Evolutionary conservation across 805 yeast genomes (phyloP).

Genomic region (Torulaspora indica): DNA sequence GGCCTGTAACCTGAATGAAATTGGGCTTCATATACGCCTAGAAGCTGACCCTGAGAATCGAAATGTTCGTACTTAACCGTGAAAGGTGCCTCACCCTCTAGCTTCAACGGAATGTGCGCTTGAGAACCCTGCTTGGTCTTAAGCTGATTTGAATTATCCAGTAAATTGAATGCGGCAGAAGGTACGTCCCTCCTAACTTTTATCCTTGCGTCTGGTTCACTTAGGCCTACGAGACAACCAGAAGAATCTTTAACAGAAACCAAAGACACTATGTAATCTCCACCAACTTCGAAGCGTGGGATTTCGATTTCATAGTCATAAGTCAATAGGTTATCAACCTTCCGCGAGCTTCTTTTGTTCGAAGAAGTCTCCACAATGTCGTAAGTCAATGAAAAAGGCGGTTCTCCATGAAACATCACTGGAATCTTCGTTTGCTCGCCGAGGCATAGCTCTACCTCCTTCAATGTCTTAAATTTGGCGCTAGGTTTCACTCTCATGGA

Average conservation of each 20-base stretch:
- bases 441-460: slow-evolving; percentile 40
- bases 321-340: slow-evolving; percentile 39
- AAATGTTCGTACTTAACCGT: slow-evolving; percentile 35
- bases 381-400: slow-evolving; percentile 71
- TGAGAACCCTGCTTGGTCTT: slow-evolving; percentile 59
- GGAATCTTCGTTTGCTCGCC: slow-evolving; percentile 47
- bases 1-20: slow-evolving; percentile 34
- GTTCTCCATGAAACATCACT: slow-evolving; percentile 65
- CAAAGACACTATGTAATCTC: slow-evolving; percentile 62
- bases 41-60: slow-evolving; percentile 28
- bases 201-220: slow-evolving; percentile 59
- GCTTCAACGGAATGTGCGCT: slow-evolving; percentile 53
- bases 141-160: slow-evolving; percentile 35
- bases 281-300: slow-evolving; percentile 58
- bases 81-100: slow-evolving; percentile 57
- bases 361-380: slow-evolving; percentile 57
- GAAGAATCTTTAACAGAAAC: slow-evolving; percentile 68
- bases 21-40: slow-evolving; percentile 24
- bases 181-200: slow-evolving; percentile 70
- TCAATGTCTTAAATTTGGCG: slow-evolving; percentile 37
- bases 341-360: slow-evolving; percentile 43
- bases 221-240: slow-evolving; percentile 69
- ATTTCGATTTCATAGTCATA: slow-evolving; percentile 45
- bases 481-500: slow-evolving; percentile 68
- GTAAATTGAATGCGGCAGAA: slow-evolving; percentile 42